phyloP scores from a whole-genome alignment of 208 protist species.

The Kentomonas sorsogonicus region DNA sequence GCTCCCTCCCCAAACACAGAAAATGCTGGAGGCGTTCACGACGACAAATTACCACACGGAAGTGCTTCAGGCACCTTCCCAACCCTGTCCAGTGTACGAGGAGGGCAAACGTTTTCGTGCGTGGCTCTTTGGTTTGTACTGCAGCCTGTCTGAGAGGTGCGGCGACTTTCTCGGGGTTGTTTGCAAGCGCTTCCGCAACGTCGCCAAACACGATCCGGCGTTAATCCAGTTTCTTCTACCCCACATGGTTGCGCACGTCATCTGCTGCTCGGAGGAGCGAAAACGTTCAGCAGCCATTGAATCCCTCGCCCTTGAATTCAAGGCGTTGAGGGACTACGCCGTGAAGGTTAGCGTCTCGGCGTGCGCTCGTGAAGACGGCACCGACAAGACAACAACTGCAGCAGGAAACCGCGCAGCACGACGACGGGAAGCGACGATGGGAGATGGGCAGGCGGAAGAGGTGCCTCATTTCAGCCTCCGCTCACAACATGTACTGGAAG shows the following conservation, averaged over 20 bases:
- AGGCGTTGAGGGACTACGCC: constrained; percentile 33
- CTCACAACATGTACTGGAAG: too few relatives aligned
- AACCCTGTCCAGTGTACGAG: constrained; percentile 56
- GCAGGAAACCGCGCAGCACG: too few relatives aligned
- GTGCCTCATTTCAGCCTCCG: too few relatives aligned
- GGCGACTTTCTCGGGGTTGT: constrained; percentile 53
- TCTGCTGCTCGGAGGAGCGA: constrained; percentile 31
- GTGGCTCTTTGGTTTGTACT: constrained; percentile 75
- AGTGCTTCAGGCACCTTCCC: constrained; percentile 35
- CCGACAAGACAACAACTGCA: too few relatives aligned
- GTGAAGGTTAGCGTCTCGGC: too few relatives aligned
- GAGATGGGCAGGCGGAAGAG: too few relatives aligned
- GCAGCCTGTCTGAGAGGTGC: constrained; percentile 44
- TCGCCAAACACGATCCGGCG: constrained; percentile 61
- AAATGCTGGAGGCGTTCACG: constrained; percentile 68
- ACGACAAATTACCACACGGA: constrained; percentile 60
- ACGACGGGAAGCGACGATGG: too few relatives aligned
- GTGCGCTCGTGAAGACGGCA: too few relatives aligned
- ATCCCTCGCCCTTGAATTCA: constrained; percentile 46
- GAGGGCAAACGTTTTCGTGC: constrained; percentile 35
- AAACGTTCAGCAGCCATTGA: too few relatives aligned
- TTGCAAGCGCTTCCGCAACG: constrained; percentile 70
- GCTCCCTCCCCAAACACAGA: constrained; percentile 39
- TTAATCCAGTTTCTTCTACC: constrained; percentile 70
- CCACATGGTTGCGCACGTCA: constrained; percentile 63